Evolutionary conservation across 78 protist genomes (phyloP), one percentile per base, ranked within the genome.

Genomic region (Bigelowiella natans): DNA sequence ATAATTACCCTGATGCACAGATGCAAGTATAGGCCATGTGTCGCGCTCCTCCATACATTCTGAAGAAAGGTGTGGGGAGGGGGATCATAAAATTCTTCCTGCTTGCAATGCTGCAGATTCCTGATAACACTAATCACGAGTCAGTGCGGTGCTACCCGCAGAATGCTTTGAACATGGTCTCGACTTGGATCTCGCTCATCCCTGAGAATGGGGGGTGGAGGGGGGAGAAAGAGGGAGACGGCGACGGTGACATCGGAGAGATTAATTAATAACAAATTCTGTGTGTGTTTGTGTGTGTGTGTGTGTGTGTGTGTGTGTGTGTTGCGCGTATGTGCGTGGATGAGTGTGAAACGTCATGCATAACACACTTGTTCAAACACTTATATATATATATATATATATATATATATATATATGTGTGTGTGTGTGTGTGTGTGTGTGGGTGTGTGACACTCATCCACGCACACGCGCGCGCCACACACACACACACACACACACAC

Each of bases 1-100:
- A n/a, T n/a, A n/a, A n/a, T n/a, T 51, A 51, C 86, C 86, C 86
- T 3, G 86, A 83, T 3, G 86, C 86, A 34, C 86, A 83, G 2
- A 83, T 83, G 86, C 38, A 7, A 83, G 86, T 83, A 34, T 83
- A 83, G 86, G 86, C 86, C 86, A 83, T 30, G 86, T 83, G 86
- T 2, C 86, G 86, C 37, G 86, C 86, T 3, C 86, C 86, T 26
- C 86, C 86, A 51, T 51, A 51, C 73, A 51, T 51, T 18, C 73
- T 51, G 73, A 51, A 51, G 18, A 51, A 26, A 51, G 7, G 18
- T 51, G 73, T 51, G 18, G 7, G 73, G 34, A 51, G n/a, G n/a
- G n/a, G n/a, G n/a, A n/a, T n/a, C n/a, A n/a, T n/a, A n/a, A n/a
- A n/a, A n/a, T n/a, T n/a, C n/a, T n/a, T n/a, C n/a, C n/a, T n/a